phyloP scores from a whole-genome alignment of 345 rosid genomes.

The Eucalyptus victrix region DNA sequence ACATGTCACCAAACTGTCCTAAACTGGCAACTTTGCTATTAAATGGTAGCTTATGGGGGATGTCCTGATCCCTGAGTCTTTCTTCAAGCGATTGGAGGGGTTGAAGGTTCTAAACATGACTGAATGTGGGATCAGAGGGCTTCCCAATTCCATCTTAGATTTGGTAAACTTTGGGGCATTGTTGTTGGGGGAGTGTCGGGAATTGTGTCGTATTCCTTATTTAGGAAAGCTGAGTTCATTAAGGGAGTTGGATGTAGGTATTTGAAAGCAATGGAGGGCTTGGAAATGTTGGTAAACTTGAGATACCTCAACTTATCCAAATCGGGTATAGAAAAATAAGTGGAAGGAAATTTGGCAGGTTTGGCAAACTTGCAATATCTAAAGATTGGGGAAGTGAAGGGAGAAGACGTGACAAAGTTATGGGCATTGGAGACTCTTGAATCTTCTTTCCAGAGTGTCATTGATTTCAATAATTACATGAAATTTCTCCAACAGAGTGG shows the following conservation, averaged over 20 bases:
- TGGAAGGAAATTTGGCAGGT: neutral
- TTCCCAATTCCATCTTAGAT: slow-evolving; percentile 6
- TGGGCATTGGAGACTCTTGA: neutral
- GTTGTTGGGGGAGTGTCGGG: neutral
- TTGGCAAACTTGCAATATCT: neutral
- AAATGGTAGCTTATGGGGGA: neutral
- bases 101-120: neutral
- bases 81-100: neutral
- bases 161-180: neutral
- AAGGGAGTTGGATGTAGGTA: neutral
- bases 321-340: neutral
- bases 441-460: neutral
- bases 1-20: neutral
- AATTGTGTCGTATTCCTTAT: neutral
- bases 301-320: neutral
- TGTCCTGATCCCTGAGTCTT: neutral
- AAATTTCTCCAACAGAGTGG: neutral
- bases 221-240: neutral
- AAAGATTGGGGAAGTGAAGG: neutral
- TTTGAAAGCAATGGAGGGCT: neutral
- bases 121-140: neutral
- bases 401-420: neutral
- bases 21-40: neutral
- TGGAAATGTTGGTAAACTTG: slow-evolving; percentile 1
- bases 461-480: neutral